Conservation (phyloP, 1,284 basidiomycete species). For the Calocybe gambosa region DNA sequence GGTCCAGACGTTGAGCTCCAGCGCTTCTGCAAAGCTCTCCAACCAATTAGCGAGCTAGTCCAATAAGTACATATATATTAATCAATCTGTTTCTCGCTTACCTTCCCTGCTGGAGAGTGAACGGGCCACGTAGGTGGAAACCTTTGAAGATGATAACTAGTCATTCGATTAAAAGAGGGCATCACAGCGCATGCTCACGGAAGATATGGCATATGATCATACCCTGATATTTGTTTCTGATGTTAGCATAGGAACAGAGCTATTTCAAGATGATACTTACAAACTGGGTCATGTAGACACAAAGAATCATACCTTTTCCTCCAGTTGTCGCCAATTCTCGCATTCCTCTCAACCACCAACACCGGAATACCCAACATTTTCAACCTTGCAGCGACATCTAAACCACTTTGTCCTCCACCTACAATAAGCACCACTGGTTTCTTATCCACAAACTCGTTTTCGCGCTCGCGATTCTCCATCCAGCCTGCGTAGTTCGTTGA, state of each 20-base stretch:
- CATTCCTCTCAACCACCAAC: conserved; percentile 53
- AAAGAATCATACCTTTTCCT: conserved; percentile 53
- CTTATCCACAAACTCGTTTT: conserved; percentile 31
- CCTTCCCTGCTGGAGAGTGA: conserved; percentile 52
- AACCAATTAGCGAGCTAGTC: conserved; percentile 62
- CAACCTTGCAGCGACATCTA: conserved; percentile 56
- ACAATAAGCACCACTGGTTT: conserved; percentile 49
- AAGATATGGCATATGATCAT: conserved; percentile 49
- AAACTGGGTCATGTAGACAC: conserved; percentile 62
- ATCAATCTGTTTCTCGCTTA: conserved; percentile 15
- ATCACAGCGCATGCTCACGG: conserved; percentile 23
- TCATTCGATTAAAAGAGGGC: conserved; percentile 15
- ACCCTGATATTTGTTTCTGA: conserved; percentile 28
- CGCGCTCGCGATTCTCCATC: conserved; percentile 26
- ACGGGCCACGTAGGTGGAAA: conserved; percentile 61
- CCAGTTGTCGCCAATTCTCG: conserved; percentile 58
- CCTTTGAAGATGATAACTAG: conserved; percentile 20
- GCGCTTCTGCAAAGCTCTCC: conserved; percentile 54
- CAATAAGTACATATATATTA: neutral
- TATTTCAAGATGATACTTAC: conserved; percentile 33
- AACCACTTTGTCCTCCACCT: conserved; percentile 65
- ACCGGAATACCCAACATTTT: conserved; percentile 49
- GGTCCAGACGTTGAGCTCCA: conserved; percentile 68
- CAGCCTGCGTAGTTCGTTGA: conserved; percentile 32
- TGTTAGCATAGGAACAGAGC: neutral